Conservation (phyloP, 768 basidiomycete genomes). For the Butyriboletus loyo region DNA sequence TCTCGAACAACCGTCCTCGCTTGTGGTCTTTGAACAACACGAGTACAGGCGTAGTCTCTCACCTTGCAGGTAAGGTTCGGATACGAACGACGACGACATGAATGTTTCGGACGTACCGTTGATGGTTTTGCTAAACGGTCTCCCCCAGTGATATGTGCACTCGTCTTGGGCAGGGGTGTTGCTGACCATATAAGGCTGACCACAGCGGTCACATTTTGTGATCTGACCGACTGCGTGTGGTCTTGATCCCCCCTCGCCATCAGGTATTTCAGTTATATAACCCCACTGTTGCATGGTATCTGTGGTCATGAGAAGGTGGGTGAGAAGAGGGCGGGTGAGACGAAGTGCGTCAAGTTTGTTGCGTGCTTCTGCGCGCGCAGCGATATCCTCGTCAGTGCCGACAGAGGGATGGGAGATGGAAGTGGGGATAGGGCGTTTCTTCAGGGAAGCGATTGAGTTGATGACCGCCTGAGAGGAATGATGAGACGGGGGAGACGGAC, state of each 20-base stretch:
- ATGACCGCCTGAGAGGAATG: constrained; percentile 45
- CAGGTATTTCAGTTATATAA: constrained; percentile 68
- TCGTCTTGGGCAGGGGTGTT: constrained; percentile 52
- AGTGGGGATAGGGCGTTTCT: constrained; percentile 53
- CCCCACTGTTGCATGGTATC: constrained; percentile 63
- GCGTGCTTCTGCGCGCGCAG: constrained; percentile 50
- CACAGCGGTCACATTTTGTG: constrained; percentile 78
- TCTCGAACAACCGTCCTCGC: constrained; percentile 64
- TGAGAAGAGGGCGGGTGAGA: constrained; percentile 51
- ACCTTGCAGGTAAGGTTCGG: constrained; percentile 39
- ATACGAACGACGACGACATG: not conserved
- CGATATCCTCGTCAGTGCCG: constrained; percentile 68
- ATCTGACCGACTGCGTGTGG: constrained; percentile 62
- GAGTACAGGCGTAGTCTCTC: constrained; percentile 66
- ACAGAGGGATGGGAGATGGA: constrained; percentile 65
- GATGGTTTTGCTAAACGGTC: constrained; percentile 53
- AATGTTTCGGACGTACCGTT: constrained; percentile 49
- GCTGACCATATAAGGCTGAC: constrained; percentile 64
- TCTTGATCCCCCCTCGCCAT: constrained; percentile 57
- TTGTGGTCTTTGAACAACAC: constrained; percentile 71
- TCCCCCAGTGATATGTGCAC: constrained; percentile 86
- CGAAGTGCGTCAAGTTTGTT: constrained; percentile 52
- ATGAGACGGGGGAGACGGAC: constrained; percentile 8
- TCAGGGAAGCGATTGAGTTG: constrained; percentile 48
- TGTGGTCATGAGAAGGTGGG: constrained; percentile 55